Conservation (phyloP, 768 basidiomycete genomes). For the Filobasidium floriforme region DNA sequence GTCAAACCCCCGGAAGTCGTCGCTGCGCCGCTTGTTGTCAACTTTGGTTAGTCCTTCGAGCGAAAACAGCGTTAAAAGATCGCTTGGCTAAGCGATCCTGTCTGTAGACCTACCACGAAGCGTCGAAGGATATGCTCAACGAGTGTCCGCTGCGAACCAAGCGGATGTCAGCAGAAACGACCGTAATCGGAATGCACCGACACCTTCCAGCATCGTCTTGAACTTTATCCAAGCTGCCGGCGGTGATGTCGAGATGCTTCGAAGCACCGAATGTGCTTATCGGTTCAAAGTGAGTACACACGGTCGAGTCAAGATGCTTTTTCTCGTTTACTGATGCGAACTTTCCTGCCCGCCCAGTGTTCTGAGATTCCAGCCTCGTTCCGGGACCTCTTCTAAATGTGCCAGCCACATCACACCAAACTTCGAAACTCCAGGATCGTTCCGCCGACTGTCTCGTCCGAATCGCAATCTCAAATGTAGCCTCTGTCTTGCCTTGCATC, state of each 20-base stretch:
- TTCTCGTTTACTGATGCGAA: conserved; percentile 7
- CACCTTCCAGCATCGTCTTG: conserved; percentile 63
- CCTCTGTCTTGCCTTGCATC: neutral
- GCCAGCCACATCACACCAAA: no score
- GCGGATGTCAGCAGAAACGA: conserved; percentile 19
- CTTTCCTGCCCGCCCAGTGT: conserved; percentile 6
- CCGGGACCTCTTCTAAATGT: conserved; percentile 24
- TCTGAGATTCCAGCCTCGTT: conserved; percentile 29
- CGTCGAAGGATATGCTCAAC: conserved; percentile 94
- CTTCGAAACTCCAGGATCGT: no score
- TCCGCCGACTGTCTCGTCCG: neutral
- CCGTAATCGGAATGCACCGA: neutral
- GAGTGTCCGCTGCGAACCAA: conserved; percentile 47
- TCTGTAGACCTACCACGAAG: conserved; percentile 48
- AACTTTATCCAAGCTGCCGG: conserved; percentile 97
- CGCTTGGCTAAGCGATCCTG: neutral
- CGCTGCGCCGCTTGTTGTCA: conserved; percentile 86
- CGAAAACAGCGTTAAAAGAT: neutral
- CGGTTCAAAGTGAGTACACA: conserved; percentile 43
- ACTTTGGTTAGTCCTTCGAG: conserved; percentile 60
- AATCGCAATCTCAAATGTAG: neutral
- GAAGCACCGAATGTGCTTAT: conserved; percentile 98
- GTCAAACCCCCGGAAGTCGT: conserved; percentile 82
- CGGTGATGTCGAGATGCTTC: conserved; percentile 95
- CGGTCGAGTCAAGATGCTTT: conserved; percentile 11